Conservation (phyloP, 768 basidiomycete genomes). For the Chalciporus chontae region DNA sequence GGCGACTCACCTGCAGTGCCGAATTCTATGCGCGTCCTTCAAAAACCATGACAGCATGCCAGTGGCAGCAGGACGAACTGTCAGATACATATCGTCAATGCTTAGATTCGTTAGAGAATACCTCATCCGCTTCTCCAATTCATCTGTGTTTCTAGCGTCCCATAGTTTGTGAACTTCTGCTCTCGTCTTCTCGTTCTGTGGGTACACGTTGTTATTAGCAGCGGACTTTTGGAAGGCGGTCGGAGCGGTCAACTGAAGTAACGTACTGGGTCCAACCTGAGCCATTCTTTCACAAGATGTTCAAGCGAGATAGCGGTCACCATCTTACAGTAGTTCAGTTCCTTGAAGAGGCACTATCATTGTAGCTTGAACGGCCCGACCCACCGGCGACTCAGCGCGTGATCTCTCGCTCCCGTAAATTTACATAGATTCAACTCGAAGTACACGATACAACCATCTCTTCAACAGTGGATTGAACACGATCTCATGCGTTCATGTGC, state of each 20-base stretch:
- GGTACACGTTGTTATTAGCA: not conserved
- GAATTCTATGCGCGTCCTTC: constrained; percentile 73
- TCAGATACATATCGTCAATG: not conserved
- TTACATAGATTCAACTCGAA: no score
- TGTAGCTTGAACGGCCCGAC: no score
- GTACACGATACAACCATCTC: no score
- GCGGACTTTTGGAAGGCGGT: not conserved
- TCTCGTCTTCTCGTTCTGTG: constrained; percentile 38
- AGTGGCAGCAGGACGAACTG: not conserved
- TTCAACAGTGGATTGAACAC: no score
- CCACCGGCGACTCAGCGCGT: no score
- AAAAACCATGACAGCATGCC: not conserved
- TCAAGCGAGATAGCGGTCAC: constrained; percentile 27
- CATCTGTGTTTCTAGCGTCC: constrained; percentile 25
- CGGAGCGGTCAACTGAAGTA: not conserved
- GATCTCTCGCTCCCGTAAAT: not conserved
- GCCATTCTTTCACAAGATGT: constrained; percentile 48
- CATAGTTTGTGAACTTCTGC: constrained; percentile 35
- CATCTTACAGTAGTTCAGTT: not conserved
- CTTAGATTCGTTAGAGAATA: constrained; percentile 9
- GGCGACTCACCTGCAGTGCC: constrained; percentile 70
- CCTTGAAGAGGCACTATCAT: no score
- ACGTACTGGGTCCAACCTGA: constrained; percentile 45
- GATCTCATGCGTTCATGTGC: not conserved
- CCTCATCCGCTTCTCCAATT: constrained; percentile 44